phyloP scores from a whole-genome alignment of 2,329 filamentous ascomycete genomes.

The Talaromyces sp. region DNA sequence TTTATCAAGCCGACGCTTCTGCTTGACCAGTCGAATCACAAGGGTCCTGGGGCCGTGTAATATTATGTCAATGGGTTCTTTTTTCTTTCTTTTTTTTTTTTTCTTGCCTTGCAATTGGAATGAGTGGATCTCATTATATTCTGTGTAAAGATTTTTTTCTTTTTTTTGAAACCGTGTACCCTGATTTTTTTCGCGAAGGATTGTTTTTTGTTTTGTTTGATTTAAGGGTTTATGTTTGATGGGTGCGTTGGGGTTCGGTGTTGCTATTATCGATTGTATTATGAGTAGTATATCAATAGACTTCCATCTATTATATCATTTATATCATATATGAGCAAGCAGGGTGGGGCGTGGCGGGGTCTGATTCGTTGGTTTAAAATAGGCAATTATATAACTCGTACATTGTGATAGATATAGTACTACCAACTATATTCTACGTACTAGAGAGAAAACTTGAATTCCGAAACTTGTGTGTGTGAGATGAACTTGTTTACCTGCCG shows the following conservation, averaged over 20 bases:
- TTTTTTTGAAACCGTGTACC: neutral
- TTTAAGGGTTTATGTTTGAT: neutral
- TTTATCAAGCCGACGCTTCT: constrained; percentile 91
- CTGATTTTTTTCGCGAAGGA: neutral
- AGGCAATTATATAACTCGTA: neutral
- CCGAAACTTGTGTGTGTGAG: too few species aligned
- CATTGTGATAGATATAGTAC: too few species aligned
- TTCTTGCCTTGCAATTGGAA: neutral
- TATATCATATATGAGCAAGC: too few species aligned
- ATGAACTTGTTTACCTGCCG: too few species aligned
- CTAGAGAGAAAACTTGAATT: too few species aligned
- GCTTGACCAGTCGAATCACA: constrained; percentile 61
- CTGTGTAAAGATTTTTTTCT: neutral
- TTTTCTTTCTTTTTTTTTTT: neutral
- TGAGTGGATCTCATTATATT: neutral
- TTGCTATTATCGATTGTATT: neutral
- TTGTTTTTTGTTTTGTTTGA: neutral
- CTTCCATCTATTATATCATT: neutral
- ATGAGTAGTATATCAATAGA: neutral
- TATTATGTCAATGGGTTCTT: neutral
- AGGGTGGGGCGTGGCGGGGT: neutral
- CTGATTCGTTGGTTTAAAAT: neutral
- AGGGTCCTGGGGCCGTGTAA: constrained; percentile 25
- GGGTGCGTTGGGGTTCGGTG: neutral
- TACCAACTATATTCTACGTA: too few species aligned